These are phyloP conservation scores for Prillingera fragicola DNA, from an alignment of 1,284 basidiomycete genomes.

Conservation along the genomic window DNA sequence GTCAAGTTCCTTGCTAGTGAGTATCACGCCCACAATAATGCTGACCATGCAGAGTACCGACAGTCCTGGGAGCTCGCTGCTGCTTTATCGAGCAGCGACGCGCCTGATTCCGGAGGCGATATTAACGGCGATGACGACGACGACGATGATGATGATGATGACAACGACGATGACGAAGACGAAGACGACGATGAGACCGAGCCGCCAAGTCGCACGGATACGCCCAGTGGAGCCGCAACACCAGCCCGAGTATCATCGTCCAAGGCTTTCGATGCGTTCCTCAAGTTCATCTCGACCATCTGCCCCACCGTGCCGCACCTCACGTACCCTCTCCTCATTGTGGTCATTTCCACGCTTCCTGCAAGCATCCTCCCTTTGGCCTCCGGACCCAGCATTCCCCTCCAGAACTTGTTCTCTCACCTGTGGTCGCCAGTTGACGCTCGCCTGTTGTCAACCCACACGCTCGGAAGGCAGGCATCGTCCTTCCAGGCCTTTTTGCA, in stretches of 20 bases:
- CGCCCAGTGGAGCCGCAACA: background rate
- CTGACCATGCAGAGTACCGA: conserved; percentile 54
- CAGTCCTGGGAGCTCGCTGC: conserved; percentile 57
- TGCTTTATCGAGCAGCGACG: background rate
- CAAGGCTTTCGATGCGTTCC: conserved; percentile 56
- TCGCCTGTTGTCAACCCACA: conserved; percentile 38
- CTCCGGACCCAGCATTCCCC: conserved; percentile 13
- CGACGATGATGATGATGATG: conserved; percentile 20
- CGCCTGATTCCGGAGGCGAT: background rate
- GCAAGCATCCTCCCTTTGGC: conserved; percentile 28
- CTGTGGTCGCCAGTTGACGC: conserved; percentile 44
- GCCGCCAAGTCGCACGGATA: conserved; percentile 9
- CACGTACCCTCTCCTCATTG: conserved; percentile 39
- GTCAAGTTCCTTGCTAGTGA: conserved; percentile 66
- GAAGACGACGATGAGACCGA: conserved; percentile 43
- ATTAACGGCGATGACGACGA: conserved; percentile 10
- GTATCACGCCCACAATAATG: conserved; percentile 18
- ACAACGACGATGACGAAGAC: conserved; percentile 26
- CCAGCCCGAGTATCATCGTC: conserved; percentile 1
- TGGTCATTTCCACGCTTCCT: conserved; percentile 40
- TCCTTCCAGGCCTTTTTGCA: conserved; percentile 41
- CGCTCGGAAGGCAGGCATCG: conserved; percentile 31
- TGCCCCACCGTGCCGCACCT: conserved; percentile 42
- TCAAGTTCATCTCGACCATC: conserved; percentile 41
- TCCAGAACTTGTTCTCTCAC: conserved; percentile 40